Evolutionary conservation across 306 rosid species (phyloP).

Genomic region (Medicago truncatula): MtrunA17r5.0-ANR NC_053046.1:37076501-37077000

Average conservation of each 20-base stretch:
- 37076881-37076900: background rate
- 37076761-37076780: background rate
- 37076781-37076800: background rate
- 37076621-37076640: too few species aligned
- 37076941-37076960: slow-evolving; percentile 62
- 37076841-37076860: too few species aligned
- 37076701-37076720: background rate
- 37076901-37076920: background rate
- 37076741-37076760: background rate
- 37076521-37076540: too few species aligned
- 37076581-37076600: too few species aligned
- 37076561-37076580: too few species aligned
- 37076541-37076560: too few species aligned
- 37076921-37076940: slow-evolving; percentile 55
- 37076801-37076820: background rate
- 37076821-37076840: background rate
- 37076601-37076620: too few species aligned
- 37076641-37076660: too few species aligned
- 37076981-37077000: slow-evolving; percentile 56
- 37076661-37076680: background rate
- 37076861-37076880: background rate
- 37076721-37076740: background rate
- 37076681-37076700: background rate
- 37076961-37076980: slow-evolving; percentile 61
- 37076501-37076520: too few species aligned